These are phyloP conservation scores for Hibiscus syriacus DNA, from an alignment of 345 rosid genomes.

Conservation along the genomic window DNA sequence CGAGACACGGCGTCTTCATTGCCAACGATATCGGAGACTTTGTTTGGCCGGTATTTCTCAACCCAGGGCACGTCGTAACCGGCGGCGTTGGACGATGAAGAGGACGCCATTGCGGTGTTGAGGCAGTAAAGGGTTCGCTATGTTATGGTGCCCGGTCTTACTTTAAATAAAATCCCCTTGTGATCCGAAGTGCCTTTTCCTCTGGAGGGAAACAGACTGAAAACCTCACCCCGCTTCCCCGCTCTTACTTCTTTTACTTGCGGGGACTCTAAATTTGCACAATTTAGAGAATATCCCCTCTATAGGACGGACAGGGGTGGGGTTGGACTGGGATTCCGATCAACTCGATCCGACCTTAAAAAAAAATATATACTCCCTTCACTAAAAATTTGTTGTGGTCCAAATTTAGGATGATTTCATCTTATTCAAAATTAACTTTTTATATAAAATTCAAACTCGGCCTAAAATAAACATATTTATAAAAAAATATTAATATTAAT, in stretches of 20 bases:
- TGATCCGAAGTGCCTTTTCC: too few relatives aligned
- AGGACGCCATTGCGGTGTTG: constrained; percentile 40
- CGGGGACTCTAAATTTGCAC: not conserved
- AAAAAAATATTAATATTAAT: too few relatives aligned
- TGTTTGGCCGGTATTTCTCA: constrained; percentile 85
- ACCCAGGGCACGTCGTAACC: constrained; percentile 92
- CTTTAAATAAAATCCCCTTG: not conserved
- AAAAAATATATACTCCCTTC: too few relatives aligned
- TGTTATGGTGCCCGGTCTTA: not conserved
- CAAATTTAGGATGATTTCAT: too few relatives aligned
- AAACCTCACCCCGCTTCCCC: not conserved
- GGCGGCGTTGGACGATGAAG: constrained; percentile 34
- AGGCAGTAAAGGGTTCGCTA: not conserved
- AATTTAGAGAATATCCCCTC: too few relatives aligned
- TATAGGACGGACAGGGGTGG: too few relatives aligned
- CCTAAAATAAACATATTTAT: too few relatives aligned
- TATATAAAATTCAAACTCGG: too few relatives aligned
- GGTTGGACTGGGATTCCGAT: too few relatives aligned
- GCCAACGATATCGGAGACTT: constrained; percentile 80
- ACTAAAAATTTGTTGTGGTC: too few relatives aligned
- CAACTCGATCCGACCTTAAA: too few relatives aligned
- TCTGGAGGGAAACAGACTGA: not conserved
- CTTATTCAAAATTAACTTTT: too few relatives aligned
- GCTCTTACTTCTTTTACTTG: not conserved
- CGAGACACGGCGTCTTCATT: constrained; percentile 86